phyloP scores from a whole-genome alignment of 768 basidiomycete genomes.

The Pilatotrama ljubarskyi region DNA sequence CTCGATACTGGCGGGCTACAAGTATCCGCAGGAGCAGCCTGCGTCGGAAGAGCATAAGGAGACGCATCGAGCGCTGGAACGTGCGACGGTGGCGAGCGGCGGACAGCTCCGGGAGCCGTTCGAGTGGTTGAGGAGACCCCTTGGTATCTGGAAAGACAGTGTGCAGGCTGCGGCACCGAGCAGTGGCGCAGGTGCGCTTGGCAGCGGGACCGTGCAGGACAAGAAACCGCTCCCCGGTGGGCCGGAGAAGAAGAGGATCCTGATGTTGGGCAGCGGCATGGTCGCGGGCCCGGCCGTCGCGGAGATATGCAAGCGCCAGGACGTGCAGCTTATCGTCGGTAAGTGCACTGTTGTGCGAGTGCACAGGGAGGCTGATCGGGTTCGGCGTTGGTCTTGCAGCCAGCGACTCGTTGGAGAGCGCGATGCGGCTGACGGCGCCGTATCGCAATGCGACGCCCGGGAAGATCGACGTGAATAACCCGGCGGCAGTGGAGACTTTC shows the following conservation, averaged over 20 bases:
- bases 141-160: conserved; percentile 43
- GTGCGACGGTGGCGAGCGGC: conserved; percentile 66
- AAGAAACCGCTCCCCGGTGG: neutral
- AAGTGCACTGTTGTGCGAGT: conserved; percentile 31
- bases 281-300: conserved; percentile 89
- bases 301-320: conserved; percentile 59
- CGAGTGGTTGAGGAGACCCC: conserved; percentile 55
- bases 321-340: conserved; percentile 80
- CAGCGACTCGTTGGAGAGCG: conserved; percentile 68
- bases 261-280: conserved; percentile 93
- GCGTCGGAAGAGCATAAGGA: conserved; percentile 30
- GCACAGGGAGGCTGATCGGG: neutral
- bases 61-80: conserved; percentile 47
- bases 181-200: neutral
- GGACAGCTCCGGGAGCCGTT: conserved; percentile 59
- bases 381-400: conserved; percentile 51
- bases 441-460: conserved; percentile 55
- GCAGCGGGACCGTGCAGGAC: neutral
- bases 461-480: conserved; percentile 60
- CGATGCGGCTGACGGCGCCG: conserved; percentile 45
- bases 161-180: neutral
- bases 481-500: conserved; percentile 45
- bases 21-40: neutral
- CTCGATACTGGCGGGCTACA: conserved; percentile 49
- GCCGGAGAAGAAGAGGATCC: conserved; percentile 57